Conservation (phyloP, 2,329 filamentous ascomycete genomes). For the Fusarium ambrosium region DNA sequence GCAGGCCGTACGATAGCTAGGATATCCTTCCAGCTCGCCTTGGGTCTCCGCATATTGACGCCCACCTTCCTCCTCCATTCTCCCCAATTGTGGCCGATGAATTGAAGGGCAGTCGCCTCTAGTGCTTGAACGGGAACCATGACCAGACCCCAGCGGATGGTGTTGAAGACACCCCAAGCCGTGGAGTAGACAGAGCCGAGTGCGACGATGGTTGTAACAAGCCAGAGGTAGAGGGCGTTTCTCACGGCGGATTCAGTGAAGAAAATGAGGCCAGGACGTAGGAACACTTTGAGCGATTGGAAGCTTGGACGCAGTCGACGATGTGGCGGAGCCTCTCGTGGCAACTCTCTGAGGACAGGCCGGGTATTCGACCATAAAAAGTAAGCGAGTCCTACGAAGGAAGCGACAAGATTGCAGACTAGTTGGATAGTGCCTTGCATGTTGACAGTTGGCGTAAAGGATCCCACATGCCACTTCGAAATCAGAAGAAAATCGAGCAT, state of each 20-base stretch:
- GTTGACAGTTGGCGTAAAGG: constrained; percentile 69
- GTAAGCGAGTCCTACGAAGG: constrained; percentile 69
- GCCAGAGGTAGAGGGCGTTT: constrained; percentile 79
- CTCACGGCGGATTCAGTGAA: constrained; percentile 75
- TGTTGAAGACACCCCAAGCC: constrained; percentile 81
- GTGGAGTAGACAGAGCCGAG: constrained; percentile 76
- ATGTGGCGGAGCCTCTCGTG: background rate
- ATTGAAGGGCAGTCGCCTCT: constrained; percentile 74
- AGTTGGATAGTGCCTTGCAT: constrained; percentile 75
- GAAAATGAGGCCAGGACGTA: constrained; percentile 69
- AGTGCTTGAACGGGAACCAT: constrained; percentile 80
- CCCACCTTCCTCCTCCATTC: constrained; percentile 54
- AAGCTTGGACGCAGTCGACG: constrained; percentile 53
- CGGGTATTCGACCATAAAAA: constrained; percentile 64
- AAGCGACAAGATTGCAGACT: constrained; percentile 69
- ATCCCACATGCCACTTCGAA: constrained; percentile 73
- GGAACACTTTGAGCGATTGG: constrained; percentile 62
- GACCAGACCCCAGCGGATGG: constrained; percentile 79
- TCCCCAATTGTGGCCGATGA: constrained; percentile 78
- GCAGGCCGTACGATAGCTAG: constrained; percentile 65
- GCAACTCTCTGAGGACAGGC: constrained; percentile 10
- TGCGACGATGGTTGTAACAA: constrained; percentile 73
- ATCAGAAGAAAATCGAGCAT: constrained; percentile 75
- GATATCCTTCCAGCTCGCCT: constrained; percentile 30
- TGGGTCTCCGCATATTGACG: constrained; percentile 31